Percentiles rank a stretch among this genome's conserved stretches.
These are phyloP conservation scores for Mycena rosella DNA, from an alignment of 768 basidiomycete species.

Conservation along the genomic window DNA sequence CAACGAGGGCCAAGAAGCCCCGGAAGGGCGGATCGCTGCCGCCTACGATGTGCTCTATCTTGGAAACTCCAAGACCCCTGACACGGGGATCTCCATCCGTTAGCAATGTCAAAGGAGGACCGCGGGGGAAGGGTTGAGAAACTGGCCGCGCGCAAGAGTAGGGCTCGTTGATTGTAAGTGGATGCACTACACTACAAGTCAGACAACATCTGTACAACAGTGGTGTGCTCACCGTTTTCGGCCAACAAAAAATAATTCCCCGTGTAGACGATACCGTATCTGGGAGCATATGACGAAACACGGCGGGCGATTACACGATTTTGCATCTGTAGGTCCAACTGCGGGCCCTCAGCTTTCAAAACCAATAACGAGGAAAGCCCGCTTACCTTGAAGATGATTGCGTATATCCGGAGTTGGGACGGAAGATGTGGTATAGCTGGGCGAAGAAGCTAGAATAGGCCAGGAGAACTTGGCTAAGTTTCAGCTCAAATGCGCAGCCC, in stretches of 20 bases:
- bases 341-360: neutral
- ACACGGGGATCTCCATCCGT: neutral
- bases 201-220: neutral
- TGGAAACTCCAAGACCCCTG: neutral
- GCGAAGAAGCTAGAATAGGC: neutral
- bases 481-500: neutral
- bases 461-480: conserved; percentile 3
- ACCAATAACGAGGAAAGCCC: neutral
- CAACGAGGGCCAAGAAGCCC: conserved; percentile 4
- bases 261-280: conserved; percentile 1
- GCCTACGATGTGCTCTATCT: conserved; percentile 4
- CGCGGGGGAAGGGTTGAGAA: neutral
- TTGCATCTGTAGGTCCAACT: conserved; percentile 9
- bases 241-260: conserved; percentile 5
- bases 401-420: neutral
- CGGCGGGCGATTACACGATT: neutral
- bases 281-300: conserved; percentile 5
- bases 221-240: neutral
- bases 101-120: neutral
- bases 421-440: neutral
- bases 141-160: neutral
- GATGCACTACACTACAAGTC: neutral
- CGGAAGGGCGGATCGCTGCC: neutral
- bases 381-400: neutral
- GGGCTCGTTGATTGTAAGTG: neutral